Conservation (phyloP, 2,329 filamentous ascomycete species). For the Blastomyces silverae region DNA sequence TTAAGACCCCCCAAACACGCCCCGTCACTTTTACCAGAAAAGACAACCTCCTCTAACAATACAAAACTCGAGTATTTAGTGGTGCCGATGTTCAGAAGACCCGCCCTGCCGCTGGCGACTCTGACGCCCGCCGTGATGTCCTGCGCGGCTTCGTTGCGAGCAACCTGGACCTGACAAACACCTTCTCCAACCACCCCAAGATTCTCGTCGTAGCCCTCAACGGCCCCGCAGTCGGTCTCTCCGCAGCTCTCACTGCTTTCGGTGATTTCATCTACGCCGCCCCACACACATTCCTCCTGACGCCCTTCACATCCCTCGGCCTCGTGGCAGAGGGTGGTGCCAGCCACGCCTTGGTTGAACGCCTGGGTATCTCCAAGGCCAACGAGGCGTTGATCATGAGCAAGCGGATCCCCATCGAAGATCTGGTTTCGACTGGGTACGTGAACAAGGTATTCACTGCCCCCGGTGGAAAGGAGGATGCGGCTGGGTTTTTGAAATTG, state of each 20-base stretch:
- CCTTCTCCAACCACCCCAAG: conserved; percentile 91
- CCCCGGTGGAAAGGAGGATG: conserved; percentile 53
- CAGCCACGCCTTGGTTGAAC: conserved; percentile 67
- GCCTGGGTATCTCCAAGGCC: conserved; percentile 72
- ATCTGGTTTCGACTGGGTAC: conserved; percentile 70
- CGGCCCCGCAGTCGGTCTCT: conserved; percentile 82
- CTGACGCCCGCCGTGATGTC: conserved; percentile 50
- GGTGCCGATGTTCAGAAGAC: conserved; percentile 68
- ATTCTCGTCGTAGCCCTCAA: conserved; percentile 88
- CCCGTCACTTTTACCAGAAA: neutral
- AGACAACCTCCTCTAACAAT: neutral
- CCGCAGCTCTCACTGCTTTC: conserved; percentile 72
- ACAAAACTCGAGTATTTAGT: conserved; percentile 39
- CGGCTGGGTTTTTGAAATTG: conserved; percentile 60
- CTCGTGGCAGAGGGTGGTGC: conserved; percentile 85
- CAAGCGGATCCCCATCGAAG: conserved; percentile 63
- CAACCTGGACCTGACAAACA: conserved; percentile 83
- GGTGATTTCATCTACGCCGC: conserved; percentile 89
- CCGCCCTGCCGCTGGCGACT: conserved; percentile 39
- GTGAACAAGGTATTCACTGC: conserved; percentile 73
- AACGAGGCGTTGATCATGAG: conserved; percentile 94
- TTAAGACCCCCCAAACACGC: neutral
- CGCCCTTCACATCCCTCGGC: conserved; percentile 83
- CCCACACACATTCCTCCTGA: conserved; percentile 76
- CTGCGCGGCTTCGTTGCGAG: conserved; percentile 68